phyloP scores from a whole-genome alignment of 805 yeast genomes.

The Hanseniaspora guilliermondii region DNA sequence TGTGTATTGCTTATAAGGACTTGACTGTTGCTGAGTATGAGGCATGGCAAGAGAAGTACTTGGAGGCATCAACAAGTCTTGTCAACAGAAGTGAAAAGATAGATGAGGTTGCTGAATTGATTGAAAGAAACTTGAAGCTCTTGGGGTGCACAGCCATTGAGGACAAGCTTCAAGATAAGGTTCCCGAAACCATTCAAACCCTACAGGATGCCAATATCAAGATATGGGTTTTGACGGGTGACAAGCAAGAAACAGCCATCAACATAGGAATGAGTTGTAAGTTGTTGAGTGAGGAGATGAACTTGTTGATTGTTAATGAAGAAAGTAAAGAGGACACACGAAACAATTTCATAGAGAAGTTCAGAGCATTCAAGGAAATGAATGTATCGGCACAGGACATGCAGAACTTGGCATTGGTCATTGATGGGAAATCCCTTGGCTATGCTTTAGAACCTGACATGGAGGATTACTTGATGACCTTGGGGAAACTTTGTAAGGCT shows the following conservation, averaged over 20 bases:
- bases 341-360: conserved; percentile 59
- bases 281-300: conserved; percentile 90
- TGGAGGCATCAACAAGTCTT: conserved; percentile 72
- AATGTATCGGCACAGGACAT: conserved; percentile 55
- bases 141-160: conserved; percentile 98
- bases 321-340: conserved; percentile 65
- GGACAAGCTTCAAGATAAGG: conserved; percentile 95
- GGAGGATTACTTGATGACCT: conserved; percentile 62
- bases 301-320: conserved; percentile 77
- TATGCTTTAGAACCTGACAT: conserved; percentile 73
- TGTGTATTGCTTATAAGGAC: conserved; percentile 80
- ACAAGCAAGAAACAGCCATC: conserved; percentile 95
- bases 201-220: conserved; percentile 94
- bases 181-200: conserved; percentile 92
- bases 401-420: conserved; percentile 73
- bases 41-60: conserved; percentile 53
- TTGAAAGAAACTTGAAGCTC: conserved; percentile 66
- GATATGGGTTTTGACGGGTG: conserved; percentile 97
- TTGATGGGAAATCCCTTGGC: conserved; percentile 85
- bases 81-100: conserved; percentile 60
- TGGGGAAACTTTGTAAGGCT: conserved; percentile 83
- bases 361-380: conserved; percentile 58
- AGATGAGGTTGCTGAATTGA: conserved; percentile 79
- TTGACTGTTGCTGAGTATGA: conserved; percentile 67
- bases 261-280: conserved; percentile 98